These are phyloP conservation scores for Hypoxylon sp. DNA, from an alignment of 2,329 filamentous ascomycete species.

Conservation along the genomic window DNA sequence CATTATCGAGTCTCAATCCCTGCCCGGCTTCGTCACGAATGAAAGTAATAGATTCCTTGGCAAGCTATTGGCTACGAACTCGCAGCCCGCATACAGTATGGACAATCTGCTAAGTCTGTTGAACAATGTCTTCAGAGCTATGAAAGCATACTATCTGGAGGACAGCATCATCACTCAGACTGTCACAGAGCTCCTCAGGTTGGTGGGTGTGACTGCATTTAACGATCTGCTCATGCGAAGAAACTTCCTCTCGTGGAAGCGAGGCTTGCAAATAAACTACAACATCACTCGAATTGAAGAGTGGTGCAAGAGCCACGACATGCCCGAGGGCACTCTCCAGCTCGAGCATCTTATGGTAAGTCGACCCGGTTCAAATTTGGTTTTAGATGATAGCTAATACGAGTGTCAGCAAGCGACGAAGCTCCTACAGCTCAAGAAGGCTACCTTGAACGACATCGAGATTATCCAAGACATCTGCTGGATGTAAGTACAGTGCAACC, in stretches of 20 bases:
- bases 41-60: slow-evolving; percentile 98
- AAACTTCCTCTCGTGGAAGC: slow-evolving; percentile 99
- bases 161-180: slow-evolving; percentile 96
- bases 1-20: slow-evolving; percentile 98
- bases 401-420: slow-evolving; percentile 88
- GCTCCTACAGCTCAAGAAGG: slow-evolving; percentile 97
- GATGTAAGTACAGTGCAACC: slow-evolving; percentile 78
- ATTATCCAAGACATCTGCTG: slow-evolving; percentile 99
- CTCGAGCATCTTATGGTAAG: slow-evolving; percentile 96
- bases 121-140: slow-evolving; percentile 97
- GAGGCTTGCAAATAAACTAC: slow-evolving; percentile 99
- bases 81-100: slow-evolving; percentile 97
- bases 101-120: slow-evolving; percentile 95
- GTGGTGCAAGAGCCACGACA: slow-evolving; percentile 99
- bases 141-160: slow-evolving; percentile 98
- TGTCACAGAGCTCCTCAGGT: slow-evolving; percentile 88
- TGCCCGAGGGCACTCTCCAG: slow-evolving; percentile 97
- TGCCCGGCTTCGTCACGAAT: slow-evolving; percentile 98
- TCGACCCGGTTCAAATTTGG: slow-evolving; percentile 25
- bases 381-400: slow-evolving; percentile 45
- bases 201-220: slow-evolving; percentile 97
- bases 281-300: slow-evolving; percentile 99
- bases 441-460: slow-evolving; percentile 97
- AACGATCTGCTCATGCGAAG: slow-evolving; percentile 97
- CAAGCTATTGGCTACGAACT: slow-evolving; percentile 92